phyloP scores from a whole-genome alignment of 805 yeast genomes.

The Teunomyces tritomae region DNA sequence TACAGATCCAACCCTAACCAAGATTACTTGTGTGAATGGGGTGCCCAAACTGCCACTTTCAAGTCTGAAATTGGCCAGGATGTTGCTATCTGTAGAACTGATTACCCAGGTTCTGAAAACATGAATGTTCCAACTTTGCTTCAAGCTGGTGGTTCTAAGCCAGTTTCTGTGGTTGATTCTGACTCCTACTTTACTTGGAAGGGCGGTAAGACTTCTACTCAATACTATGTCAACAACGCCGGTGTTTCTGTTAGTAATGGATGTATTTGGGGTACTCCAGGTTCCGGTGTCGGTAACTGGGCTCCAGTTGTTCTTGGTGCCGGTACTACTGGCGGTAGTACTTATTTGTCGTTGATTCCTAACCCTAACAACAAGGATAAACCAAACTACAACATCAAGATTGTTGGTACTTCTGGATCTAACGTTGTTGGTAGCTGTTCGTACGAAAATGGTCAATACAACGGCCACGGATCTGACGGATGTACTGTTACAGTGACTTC shows the following conservation, averaged over 20 bases:
- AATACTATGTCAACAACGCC: conserved; percentile 74
- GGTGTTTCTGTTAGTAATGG: conserved; percentile 69
- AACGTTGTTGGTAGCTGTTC: conserved; percentile 39
- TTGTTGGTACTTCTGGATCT: conserved; percentile 42
- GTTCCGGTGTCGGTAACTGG: conserved; percentile 71
- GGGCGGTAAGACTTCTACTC: conserved; percentile 65
- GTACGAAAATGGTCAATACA: conserved; percentile 42
- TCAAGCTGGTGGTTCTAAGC: conserved; percentile 47
- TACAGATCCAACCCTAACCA: conserved; percentile 55
- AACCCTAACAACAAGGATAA: conserved; percentile 63
- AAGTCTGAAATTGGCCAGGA: conserved; percentile 47
- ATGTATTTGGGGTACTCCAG: conserved; percentile 66
- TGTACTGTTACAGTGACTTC: conserved; percentile 69
- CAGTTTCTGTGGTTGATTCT: conserved; percentile 60
- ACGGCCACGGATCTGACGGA: conserved; percentile 65
- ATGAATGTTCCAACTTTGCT: conserved; percentile 73
- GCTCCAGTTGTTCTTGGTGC: conserved; percentile 79
- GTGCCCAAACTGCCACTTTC: conserved; percentile 52
- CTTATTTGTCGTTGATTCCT: conserved; percentile 72
- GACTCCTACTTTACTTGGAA: conserved; percentile 59
- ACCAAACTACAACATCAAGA: conserved; percentile 44
- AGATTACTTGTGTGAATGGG: conserved; percentile 65
- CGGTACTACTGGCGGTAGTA: conserved; percentile 58
- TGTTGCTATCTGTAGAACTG: conserved; percentile 73
- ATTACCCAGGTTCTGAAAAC: conserved; percentile 80